Conservation (phyloP, 805 yeast genomes). For the Saturnispora galanensis region DNA sequence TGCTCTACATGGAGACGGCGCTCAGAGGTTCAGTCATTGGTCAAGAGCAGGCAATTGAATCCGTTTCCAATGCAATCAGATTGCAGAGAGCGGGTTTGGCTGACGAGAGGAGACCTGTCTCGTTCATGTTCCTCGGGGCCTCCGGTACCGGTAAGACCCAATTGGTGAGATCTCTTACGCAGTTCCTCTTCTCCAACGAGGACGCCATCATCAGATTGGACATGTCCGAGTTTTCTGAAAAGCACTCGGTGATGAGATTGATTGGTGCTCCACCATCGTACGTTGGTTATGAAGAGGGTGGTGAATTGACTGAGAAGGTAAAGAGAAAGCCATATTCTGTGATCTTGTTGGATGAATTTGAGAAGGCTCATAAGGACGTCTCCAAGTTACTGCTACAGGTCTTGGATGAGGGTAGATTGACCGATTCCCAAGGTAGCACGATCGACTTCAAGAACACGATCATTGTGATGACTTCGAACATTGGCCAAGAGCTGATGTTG, state of each 20-base stretch:
- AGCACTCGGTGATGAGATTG: slow-evolving; percentile 79
- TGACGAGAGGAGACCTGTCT: slow-evolving; percentile 89
- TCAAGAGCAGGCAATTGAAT: slow-evolving; percentile 87
- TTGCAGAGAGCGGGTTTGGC: slow-evolving; percentile 95
- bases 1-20: slow-evolving; percentile 77
- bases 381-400: slow-evolving; percentile 85
- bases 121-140: slow-evolving; percentile 94
- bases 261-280: slow-evolving; percentile 99
- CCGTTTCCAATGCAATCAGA: slow-evolving; percentile 90
- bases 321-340: slow-evolving; percentile 92
- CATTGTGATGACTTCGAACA: slow-evolving; percentile 92
- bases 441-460: slow-evolving; percentile 92
- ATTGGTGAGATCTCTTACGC: slow-evolving; percentile 84
- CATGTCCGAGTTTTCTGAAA: slow-evolving; percentile 97
- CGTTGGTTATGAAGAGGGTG: slow-evolving; percentile 92
- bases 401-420: slow-evolving; percentile 86
- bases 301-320: slow-evolving; percentile 94
- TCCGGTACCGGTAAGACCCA: slow-evolving; percentile 99
- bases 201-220: slow-evolving; percentile 83
- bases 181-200: slow-evolving; percentile 84
- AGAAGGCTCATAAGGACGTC: slow-evolving; percentile 95
- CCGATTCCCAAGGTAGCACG: slow-evolving; percentile 91
- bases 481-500: slow-evolving; percentile 84
- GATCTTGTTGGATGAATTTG: slow-evolving; percentile 89
- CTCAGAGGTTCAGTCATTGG: slow-evolving; percentile 78